Percentiles rank a stretch among this genome's conserved stretches.
Evolutionary conservation across 768 basidiomycete species (phyloP).

Genomic region (Steccherinum ochraceum): DNA sequence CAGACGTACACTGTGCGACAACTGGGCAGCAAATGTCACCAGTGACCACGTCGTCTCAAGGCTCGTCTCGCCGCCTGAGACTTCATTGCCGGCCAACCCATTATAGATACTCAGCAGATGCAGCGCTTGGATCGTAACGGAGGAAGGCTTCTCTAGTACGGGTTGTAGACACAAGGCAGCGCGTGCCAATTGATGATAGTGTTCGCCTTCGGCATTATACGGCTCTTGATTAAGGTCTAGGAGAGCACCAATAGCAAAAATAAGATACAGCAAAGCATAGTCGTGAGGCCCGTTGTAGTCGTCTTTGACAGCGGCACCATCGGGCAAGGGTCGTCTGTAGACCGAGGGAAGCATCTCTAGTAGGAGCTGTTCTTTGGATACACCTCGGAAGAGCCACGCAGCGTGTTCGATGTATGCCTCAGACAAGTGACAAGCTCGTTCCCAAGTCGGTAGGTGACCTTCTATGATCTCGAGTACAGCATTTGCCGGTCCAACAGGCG

Average conservation of each 20-base stretch:
- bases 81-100: slow-evolving; percentile 60
- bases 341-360: slow-evolving; percentile 58
- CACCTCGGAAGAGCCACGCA: slow-evolving; percentile 46
- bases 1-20: slow-evolving; percentile 51
- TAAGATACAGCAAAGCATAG: slow-evolving; percentile 24
- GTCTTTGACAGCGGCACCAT: slow-evolving; percentile 15
- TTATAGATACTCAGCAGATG: slow-evolving; percentile 67
- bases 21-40: slow-evolving; percentile 49
- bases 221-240: slow-evolving; percentile 24
- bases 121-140: slow-evolving; percentile 65
- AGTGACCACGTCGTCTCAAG: slow-evolving; percentile 31
- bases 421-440: slow-evolving; percentile 38
- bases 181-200: slow-evolving; percentile 58
- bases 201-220: slow-evolving; percentile 36
- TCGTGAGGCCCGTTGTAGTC: slow-evolving; percentile 34
- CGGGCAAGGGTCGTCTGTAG: slow-evolving; percentile 30
- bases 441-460: slow-evolving; percentile 46
- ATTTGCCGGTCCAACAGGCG: slow-evolving; percentile 43
- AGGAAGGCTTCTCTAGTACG: slow-evolving; percentile 63
- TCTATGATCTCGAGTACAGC: slow-evolving; percentile 46
- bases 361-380: slow-evolving; percentile 47
- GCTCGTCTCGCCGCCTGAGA: slow-evolving; percentile 49
- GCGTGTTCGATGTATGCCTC: slow-evolving; percentile 42
- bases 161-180: slow-evolving; percentile 63
- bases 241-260: slow-evolving; percentile 26